Evolutionary conservation across 495 filamentous ascomycete genomes (phyloP).

Genomic region (Articulospora tetracladia): DNA sequence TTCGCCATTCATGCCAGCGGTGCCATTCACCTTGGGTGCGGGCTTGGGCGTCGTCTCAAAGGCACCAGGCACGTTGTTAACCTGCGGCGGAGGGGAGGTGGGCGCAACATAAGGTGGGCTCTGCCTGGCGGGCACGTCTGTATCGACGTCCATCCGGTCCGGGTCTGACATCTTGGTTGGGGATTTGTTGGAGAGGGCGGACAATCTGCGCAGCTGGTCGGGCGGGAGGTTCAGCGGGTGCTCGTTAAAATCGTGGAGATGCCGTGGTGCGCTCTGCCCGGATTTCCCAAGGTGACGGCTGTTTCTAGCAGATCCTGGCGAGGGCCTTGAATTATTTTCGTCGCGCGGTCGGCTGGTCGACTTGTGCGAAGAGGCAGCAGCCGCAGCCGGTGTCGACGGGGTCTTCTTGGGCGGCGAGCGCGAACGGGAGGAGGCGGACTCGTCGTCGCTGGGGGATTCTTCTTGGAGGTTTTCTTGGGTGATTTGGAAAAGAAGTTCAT

Average conservation of each 20-base stretch:
- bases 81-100: conserved; percentile 38
- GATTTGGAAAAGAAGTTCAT: conserved; percentile 53
- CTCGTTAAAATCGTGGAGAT: conserved; percentile 60
- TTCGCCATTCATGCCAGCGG: conserved; percentile 31
- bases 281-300: conserved; percentile 21
- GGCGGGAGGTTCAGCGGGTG: conserved; percentile 87
- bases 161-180: conserved; percentile 43
- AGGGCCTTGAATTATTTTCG: conserved; percentile 17
- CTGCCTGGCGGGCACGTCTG: conserved; percentile 39
- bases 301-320: conserved; percentile 19
- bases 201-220: conserved; percentile 72
- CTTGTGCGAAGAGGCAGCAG: conserved; percentile 8
- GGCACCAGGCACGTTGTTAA: conserved; percentile 32
- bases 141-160: conserved; percentile 76
- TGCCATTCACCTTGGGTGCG: conserved; percentile 44
- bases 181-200: conserved; percentile 55
- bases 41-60: conserved; percentile 32
- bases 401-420: conserved; percentile 20
- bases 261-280: conserved; percentile 22
- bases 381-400: conserved; percentile 1
- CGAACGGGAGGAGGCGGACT: conserved; percentile 16
- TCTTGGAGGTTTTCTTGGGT: conserved; percentile 46
- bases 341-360: conserved; percentile 9
- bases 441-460: conserved; percentile 40
- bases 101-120: conserved; percentile 33